Conservation (phyloP, 164 flowering plant species). For the Macadamia integrifolia region DNA sequence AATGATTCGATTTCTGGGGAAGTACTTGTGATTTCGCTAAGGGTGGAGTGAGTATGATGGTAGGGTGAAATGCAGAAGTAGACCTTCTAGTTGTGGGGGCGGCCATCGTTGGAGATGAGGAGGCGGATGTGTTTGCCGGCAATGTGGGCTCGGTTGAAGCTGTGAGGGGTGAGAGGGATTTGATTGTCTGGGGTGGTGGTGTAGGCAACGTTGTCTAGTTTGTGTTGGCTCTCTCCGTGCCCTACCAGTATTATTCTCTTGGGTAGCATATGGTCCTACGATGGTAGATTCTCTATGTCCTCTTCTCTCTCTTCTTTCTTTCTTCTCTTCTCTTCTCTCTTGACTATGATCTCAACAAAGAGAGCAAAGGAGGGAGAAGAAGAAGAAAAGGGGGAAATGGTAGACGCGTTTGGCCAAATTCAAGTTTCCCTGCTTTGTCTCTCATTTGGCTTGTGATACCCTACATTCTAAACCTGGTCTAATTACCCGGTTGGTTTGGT, state of each 20-base stretch:
- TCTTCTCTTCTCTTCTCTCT: background rate
- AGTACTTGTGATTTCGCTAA: constrained; percentile 68
- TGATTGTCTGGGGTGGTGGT: constrained; percentile 73
- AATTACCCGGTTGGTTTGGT: too few relatives aligned
- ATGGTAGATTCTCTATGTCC: constrained; percentile 8
- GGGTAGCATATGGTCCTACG: constrained; percentile 25
- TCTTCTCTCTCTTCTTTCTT: background rate
- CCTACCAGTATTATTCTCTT: constrained; percentile 81
- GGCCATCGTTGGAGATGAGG: constrained; percentile 28
- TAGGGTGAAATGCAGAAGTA: constrained; percentile 95
- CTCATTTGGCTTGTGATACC: too few relatives aligned
- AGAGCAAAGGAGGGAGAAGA: too few relatives aligned
- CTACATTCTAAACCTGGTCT: too few relatives aligned
- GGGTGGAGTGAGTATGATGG: constrained; percentile 65
- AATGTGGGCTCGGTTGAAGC: constrained; percentile 47
- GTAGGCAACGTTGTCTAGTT: constrained; percentile 59
- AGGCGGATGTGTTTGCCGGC: constrained; percentile 47
- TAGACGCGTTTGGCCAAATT: too few relatives aligned
- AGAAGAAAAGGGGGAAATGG: too few relatives aligned
- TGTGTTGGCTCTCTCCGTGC: constrained; percentile 89
- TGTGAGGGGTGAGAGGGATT: constrained; percentile 59
- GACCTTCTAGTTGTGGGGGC: constrained; percentile 38
- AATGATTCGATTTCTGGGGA: constrained; percentile 48
- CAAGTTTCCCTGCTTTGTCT: too few relatives aligned
- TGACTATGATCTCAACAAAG: background rate